Conservation (phyloP, 148 eudicot species). For the Rhododendron molle region DNA sequence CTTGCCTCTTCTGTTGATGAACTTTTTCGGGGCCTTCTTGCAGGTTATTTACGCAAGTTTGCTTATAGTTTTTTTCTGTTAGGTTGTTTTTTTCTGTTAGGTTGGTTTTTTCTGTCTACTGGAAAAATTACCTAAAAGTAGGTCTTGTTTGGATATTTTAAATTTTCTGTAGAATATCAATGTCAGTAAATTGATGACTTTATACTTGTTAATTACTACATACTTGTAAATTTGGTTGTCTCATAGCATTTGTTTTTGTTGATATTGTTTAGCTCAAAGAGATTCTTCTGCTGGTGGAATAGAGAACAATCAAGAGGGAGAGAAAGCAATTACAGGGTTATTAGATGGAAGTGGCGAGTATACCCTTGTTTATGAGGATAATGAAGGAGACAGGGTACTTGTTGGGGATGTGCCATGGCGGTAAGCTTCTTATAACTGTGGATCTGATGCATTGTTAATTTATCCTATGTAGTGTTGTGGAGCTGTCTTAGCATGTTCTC, state of each 20-base stretch:
- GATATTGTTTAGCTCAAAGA: conserved; percentile 51
- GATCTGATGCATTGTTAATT: background rate
- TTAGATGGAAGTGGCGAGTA: conserved; percentile 90
- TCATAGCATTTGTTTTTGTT: background rate
- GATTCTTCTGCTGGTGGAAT: conserved; percentile 42
- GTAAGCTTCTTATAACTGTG: conserved; percentile 54
- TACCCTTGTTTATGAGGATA: conserved; percentile 93
- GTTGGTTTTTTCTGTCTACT: background rate
- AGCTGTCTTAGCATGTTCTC: background rate
- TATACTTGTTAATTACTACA: background rate
- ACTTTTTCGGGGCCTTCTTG: conserved; percentile 87
- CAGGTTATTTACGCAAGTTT: conserved; percentile 35
- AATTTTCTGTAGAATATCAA: background rate
- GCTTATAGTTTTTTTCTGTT: background rate
- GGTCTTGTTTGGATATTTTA: background rate
- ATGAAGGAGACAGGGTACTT: conserved; percentile 97
- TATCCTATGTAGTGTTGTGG: background rate
- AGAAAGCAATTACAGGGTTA: conserved; percentile 50
- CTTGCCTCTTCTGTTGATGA: conserved; percentile 76
- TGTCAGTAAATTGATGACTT: background rate
- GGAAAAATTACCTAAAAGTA: background rate
- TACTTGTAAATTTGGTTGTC: background rate
- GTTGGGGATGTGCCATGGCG: conserved; percentile 99
- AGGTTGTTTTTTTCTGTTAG: too few relatives aligned
- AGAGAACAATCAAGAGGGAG: conserved; percentile 40